Evolutionary conservation across 2,329 filamentous ascomycete genomes (phyloP), one percentile per base, ranked within the genome.

Genomic region (Diaporthe citri): DNA sequence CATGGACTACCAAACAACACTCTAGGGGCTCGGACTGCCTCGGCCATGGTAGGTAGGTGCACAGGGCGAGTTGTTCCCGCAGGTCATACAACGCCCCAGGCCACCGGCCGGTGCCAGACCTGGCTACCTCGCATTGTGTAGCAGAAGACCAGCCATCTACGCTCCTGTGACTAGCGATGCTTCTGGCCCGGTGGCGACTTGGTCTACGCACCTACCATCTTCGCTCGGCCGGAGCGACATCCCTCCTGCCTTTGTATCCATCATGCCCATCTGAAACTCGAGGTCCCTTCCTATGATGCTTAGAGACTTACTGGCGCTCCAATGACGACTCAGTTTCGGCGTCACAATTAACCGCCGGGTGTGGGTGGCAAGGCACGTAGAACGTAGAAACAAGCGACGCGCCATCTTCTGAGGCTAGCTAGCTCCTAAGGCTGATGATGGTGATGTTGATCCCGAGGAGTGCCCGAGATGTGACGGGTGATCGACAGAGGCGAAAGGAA

Each of bases 391-490:
- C 20, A 31, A 28, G 31, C 28, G 28, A 25, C 43, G 31, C 28
- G 43, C 62, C 43, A 6, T n/a, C 62, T 20, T 9, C 4, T 6
- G 1, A 20, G 12, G 43, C 20, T 36, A n/a, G 43, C 62, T 36
- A 52, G 46, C 62, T 39, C 31, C 46, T 25, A 28, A 48, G 57
- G 57, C 39, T 66, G 43, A 36, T 36, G 48, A 22, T 20, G 48
- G n/a, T 20, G n/a, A 41, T 31, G 48, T 28, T 41, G 64, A 69
- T 69, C 64, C 64, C 64, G 64, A 69, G 17, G 48, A 52, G n/a
- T 28, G 46, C 31, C 64, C 64, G 64, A 69, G 41, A 43, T 31
- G 48, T 41, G 34, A 41, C 64, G 64, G 64, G 48, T 69, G 64
- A 69, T 55, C 64, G 64, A 46, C n/a, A 39, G 17, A n/a, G 9